These are phyloP conservation scores for Coemansia sp. DNA, from an alignment of 192 early-diverging fungal species.

Conservation along the genomic window DNA sequence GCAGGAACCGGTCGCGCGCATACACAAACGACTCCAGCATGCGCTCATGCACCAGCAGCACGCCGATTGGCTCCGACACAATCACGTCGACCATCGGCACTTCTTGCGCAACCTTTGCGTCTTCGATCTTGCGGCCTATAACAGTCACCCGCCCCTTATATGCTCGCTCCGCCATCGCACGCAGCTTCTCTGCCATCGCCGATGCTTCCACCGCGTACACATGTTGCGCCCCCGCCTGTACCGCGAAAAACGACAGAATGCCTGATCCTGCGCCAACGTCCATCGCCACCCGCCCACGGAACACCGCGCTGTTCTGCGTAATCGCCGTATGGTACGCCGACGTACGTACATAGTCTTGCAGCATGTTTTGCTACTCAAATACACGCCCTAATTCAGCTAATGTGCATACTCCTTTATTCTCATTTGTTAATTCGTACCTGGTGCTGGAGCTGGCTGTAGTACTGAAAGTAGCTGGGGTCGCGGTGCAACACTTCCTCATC, in stretches of 20 bases:
- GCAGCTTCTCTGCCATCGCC: conserved; percentile 90
- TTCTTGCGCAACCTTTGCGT: conserved; percentile 55
- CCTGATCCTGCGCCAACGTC: conserved; percentile 96
- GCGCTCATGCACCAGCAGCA: conserved; percentile 94
- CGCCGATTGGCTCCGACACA: conserved; percentile 96
- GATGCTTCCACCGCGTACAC: conserved; percentile 98
- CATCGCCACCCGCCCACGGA: conserved; percentile 81
- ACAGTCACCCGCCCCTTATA: conserved; percentile 76
- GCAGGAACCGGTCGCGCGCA: conserved; percentile 81
- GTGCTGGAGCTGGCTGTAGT: conserved; percentile 54
- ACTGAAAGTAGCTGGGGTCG: conserved; percentile 53
- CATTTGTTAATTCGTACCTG: conserved; percentile 31
- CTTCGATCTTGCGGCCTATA: conserved; percentile 87
- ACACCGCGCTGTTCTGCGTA: conserved; percentile 72
- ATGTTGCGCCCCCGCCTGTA: conserved; percentile 86
- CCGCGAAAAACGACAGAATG: conserved; percentile 94
- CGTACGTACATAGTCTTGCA: conserved; percentile 93
- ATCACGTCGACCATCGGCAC: conserved; percentile 87
- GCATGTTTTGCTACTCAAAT: conserved; percentile 87
- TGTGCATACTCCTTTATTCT: not conserved
- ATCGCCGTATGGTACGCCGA: conserved; percentile 93
- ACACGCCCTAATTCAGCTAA: too few species aligned
- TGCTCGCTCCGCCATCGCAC: conserved; percentile 64
- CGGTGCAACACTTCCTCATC: conserved; percentile 49
- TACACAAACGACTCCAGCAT: conserved; percentile 67